phyloP scores from a whole-genome alignment of 2,329 filamentous ascomycete genomes.

The Pestalotiopsis sp. region DNA sequence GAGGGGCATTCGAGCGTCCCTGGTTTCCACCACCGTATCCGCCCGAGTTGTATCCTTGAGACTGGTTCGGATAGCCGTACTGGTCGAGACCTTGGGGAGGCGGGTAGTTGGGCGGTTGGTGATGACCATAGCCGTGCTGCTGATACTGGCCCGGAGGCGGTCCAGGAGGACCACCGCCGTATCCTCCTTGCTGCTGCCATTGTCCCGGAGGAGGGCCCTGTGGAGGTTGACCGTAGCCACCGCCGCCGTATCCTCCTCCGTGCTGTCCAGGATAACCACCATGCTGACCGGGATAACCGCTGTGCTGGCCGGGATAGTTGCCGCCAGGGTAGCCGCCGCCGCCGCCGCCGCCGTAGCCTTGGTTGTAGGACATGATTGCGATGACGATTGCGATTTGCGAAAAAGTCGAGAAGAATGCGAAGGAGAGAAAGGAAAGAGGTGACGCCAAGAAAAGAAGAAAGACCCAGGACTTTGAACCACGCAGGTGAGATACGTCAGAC shows the following conservation, averaged over 20 bases:
- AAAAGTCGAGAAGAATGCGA: neutral
- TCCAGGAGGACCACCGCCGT: slow-evolving; percentile 22
- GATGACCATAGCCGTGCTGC: slow-evolving; percentile 16
- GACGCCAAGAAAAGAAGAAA: neutral
- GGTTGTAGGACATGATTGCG: slow-evolving; percentile 14
- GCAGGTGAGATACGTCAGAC: too few relatives aligned
- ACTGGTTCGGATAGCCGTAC: slow-evolving; percentile 48
- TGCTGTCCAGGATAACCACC: slow-evolving; percentile 6
- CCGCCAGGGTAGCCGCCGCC: slow-evolving; percentile 15
- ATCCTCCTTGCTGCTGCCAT: slow-evolving; percentile 20
- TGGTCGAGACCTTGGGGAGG: slow-evolving; percentile 46
- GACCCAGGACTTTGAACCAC: neutral
- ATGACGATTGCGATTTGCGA: neutral
- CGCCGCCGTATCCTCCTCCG: slow-evolving; percentile 13
- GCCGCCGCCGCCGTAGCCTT: slow-evolving; percentile 17
- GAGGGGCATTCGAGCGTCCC: slow-evolving; percentile 15
- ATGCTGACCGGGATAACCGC: slow-evolving; percentile 9
- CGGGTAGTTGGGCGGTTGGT: slow-evolving; percentile 32
- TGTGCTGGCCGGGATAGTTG: slow-evolving; percentile 3
- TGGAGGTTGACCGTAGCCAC: slow-evolving; percentile 14
- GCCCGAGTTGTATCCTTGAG: slow-evolving; percentile 24
- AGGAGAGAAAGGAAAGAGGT: neutral
- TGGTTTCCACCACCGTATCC: slow-evolving; percentile 31
- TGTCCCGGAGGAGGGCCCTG: slow-evolving; percentile 9
- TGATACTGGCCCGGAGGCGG: slow-evolving; percentile 15